Conservation (phyloP, 2,329 filamentous ascomycete species). For the Penicillium crustosum region DNA sequence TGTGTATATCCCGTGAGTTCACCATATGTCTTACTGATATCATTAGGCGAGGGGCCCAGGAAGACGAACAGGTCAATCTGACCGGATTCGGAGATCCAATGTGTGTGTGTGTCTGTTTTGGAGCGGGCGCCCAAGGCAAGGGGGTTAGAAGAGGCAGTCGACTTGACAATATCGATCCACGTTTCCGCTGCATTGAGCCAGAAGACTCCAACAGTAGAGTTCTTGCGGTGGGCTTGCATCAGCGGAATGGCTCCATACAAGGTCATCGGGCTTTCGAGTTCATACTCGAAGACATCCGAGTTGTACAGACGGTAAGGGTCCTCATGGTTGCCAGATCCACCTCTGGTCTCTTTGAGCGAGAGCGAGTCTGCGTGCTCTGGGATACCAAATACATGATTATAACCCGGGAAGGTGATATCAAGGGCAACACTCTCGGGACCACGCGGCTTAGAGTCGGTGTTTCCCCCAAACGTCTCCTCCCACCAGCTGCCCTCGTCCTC, state of each 20-base stretch:
- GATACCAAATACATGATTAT: slow-evolving; percentile 90
- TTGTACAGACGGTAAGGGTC: slow-evolving; percentile 97
- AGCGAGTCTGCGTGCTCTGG: slow-evolving; percentile 88
- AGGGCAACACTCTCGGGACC: slow-evolving; percentile 89
- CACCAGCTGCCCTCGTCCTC: slow-evolving; percentile 84
- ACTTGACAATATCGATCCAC: slow-evolving; percentile 92
- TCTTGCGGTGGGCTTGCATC: slow-evolving; percentile 94
- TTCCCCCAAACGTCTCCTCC: slow-evolving; percentile 94
- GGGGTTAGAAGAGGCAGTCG: slow-evolving; percentile 70
- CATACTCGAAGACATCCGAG: slow-evolving; percentile 95
- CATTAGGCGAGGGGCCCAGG: slow-evolving; percentile 80
- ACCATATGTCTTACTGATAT: slow-evolving; percentile 77
- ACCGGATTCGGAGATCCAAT: slow-evolving; percentile 95
- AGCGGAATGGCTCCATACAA: slow-evolving; percentile 96
- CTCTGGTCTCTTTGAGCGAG: slow-evolving; percentile 83
- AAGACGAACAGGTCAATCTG: slow-evolving; percentile 92
- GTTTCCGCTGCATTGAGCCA: slow-evolving; percentile 98
- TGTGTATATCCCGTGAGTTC: slow-evolving; percentile 90
- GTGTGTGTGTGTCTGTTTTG: slow-evolving; percentile 78
- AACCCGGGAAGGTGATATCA: slow-evolving; percentile 89
- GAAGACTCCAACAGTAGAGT: slow-evolving; percentile 91
- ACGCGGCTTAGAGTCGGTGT: slow-evolving; percentile 91
- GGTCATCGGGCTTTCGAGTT: slow-evolving; percentile 96
- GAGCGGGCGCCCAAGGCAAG: slow-evolving; percentile 68
- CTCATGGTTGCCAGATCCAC: slow-evolving; percentile 77